These are phyloP conservation scores for Blakeslea trispora DNA, from an alignment of 371 early-diverging fungal genomes.

Conservation along the genomic window DNA sequence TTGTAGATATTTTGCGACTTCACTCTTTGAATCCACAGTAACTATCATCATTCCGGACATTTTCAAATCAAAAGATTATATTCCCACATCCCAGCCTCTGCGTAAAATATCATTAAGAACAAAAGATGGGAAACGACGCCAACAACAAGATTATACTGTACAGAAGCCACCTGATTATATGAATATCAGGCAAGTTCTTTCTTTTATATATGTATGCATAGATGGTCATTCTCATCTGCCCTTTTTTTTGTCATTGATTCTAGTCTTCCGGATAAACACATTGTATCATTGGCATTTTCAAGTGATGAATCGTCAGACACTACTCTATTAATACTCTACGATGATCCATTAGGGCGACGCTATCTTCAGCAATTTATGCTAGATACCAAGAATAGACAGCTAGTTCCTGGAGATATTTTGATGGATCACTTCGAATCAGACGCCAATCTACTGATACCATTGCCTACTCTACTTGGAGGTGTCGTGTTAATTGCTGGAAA, in stretches of 20 bases:
- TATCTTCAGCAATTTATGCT: conserved; percentile 70
- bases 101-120: conserved; percentile 18
- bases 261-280: conserved; percentile 72
- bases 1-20: conserved; percentile 44
- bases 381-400: conserved; percentile 47
- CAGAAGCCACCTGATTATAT: conserved; percentile 25
- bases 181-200: conserved; percentile 42
- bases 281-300: conserved; percentile 71
- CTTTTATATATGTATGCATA: conserved; percentile 4
- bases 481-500: conserved; percentile 72
- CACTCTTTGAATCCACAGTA: conserved; percentile 35
- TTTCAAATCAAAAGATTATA: conserved; percentile 3
- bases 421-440: conserved; percentile 56
- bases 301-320: conserved; percentile 49
- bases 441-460: conserved; percentile 61
- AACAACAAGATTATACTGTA: conserved; percentile 15
- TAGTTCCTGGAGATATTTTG: conserved; percentile 46
- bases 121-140: conserved; percentile 26
- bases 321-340: conserved; percentile 72
- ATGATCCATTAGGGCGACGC: conserved; percentile 67
- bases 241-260: conserved; percentile 30
- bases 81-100: conserved; percentile 11
- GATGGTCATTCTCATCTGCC: conserved; percentile 2
- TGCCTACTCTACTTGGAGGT: conserved; percentile 65
- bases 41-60: conserved; percentile 28